Evolutionary conservation across 805 yeast genomes (phyloP), one percentile per base, ranked within the genome.

Genomic region (Ogataea saltuana): DNA sequence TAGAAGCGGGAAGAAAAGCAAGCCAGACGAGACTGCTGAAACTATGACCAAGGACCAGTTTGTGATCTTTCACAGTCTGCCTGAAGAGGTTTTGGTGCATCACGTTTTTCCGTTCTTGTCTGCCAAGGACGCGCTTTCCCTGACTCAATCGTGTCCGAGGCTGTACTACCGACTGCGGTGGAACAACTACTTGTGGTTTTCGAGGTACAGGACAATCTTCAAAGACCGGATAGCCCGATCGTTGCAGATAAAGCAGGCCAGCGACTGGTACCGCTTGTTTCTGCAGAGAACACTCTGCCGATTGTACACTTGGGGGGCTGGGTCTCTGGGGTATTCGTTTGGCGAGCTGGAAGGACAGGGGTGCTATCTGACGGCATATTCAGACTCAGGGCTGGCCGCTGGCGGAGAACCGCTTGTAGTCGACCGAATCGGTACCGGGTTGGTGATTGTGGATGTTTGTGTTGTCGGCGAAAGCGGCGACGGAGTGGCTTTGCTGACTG

Each of bases 261-360:
- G 25, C 27, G 49, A 45, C 17, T 45, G 49, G 49, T 41, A 32
- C 21, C 13, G 17, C 1, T 13, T 39, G 28, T 45, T 41, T 32
- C 15, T 25, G 9, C 42, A 27, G 8, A 21, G 49, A 18, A 32
- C 23, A 20, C 10, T 21, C 8, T 25, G 39, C 30, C 13, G 42
- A 19, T 15, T 45, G 23, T 41, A 41, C 32, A 45, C 49, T 3
- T 45, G 49, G 49, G 49, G 49, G 13, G 22, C 43, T 7, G 49
- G 49, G 7, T 40, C 49, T 8, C 28, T 45, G 21, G 49, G 49
- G n/a, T 45, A 45, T 22, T 45, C 49, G 22, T 78, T 1, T 20
- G 18, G 27, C 25, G 45, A 45, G 16, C 36, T 42, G 16, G 37
- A 28, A 13, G 41, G 41, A 2, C 42, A 21, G 4, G 37, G 18